Evolutionary conservation across 805 yeast genomes (phyloP).

Genomic region (Candida sakaeoensis): DNA sequence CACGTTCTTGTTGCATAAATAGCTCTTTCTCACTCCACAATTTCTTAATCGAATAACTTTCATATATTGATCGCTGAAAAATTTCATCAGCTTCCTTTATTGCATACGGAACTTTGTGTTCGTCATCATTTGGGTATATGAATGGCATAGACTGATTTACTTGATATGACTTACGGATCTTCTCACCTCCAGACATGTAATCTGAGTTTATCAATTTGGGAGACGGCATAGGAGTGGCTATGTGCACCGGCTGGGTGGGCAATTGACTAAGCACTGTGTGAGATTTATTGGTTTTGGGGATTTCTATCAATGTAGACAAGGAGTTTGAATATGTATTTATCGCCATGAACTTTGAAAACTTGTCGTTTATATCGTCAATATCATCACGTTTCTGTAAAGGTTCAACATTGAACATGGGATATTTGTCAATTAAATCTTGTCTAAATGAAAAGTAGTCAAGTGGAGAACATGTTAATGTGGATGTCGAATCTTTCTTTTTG

Average conservation of each 20-base stretch:
- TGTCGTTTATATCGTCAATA: conserved; percentile 21
- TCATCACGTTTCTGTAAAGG: conserved; percentile 17
- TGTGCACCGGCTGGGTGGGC: conserved; percentile 57
- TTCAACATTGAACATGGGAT: conserved; percentile 55
- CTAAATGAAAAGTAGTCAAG: conserved; percentile 80
- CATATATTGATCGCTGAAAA: conserved; percentile 56
- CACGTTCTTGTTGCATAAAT: conserved; percentile 73
- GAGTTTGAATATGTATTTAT: conserved; percentile 47
- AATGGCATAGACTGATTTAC: conserved; percentile 66
- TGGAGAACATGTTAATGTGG: conserved; percentile 60
- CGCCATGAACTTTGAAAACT: conserved; percentile 33
- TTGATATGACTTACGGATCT: conserved; percentile 54
- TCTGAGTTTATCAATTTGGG: conserved; percentile 54
- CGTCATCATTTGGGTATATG: conserved; percentile 46
- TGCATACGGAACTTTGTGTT: conserved; percentile 58
- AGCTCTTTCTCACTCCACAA: conserved; percentile 67
- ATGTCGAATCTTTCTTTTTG: conserved; percentile 19
- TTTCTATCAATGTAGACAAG: conserved; percentile 55
- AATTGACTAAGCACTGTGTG: conserved; percentile 42
- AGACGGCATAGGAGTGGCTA: conserved; percentile 88
- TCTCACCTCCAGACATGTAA: conserved; percentile 45
- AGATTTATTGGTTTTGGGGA: conserved; percentile 50
- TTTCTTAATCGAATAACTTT: conserved; percentile 66
- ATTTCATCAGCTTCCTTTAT: conserved; percentile 76
- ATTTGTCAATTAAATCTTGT: conserved; percentile 69